Conservation (phyloP, 139 green algal species). For the Ettlia oleoabundans region DNA sequence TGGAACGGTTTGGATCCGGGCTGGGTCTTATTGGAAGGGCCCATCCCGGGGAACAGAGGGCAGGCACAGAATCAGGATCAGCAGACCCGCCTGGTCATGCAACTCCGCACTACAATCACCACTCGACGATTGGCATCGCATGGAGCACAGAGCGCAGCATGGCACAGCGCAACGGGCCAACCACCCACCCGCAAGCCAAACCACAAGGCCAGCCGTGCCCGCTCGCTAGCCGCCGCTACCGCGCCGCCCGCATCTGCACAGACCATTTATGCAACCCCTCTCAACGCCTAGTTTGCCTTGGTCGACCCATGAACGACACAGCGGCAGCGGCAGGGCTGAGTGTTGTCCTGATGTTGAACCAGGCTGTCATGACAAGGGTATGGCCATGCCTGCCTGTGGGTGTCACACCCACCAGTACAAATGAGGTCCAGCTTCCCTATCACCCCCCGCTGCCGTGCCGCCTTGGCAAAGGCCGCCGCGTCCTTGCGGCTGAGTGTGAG, state of each 20-base stretch:
- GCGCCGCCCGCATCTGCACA: background rate
- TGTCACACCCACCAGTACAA: background rate
- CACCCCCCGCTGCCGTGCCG: slow-evolving; percentile 57
- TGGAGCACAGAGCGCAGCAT: no score
- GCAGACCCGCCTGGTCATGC: no score
- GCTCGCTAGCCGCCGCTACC: background rate
- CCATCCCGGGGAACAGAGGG: no score
- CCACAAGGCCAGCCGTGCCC: slow-evolving; percentile 18
- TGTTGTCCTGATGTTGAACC: no score
- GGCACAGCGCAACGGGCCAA: no score
- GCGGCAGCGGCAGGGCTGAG: background rate
- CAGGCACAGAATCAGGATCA: no score
- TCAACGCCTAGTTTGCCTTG: background rate
- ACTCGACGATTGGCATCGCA: no score
- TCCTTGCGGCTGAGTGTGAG: slow-evolving; percentile 59
- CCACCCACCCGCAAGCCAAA: slow-evolving; percentile 15
- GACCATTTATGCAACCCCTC: no score
- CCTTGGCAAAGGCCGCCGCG: slow-evolving; percentile 72
- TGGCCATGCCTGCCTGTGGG: background rate
- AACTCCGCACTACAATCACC: no score
- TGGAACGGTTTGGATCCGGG: no score
- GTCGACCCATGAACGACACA: background rate
- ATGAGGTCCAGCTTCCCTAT: slow-evolving; percentile 53
- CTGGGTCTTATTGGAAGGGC: no score
- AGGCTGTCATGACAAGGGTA: background rate